Conservation (phyloP, 2,329 filamentous ascomycete genomes). For the Alternaria longipes region DNA sequence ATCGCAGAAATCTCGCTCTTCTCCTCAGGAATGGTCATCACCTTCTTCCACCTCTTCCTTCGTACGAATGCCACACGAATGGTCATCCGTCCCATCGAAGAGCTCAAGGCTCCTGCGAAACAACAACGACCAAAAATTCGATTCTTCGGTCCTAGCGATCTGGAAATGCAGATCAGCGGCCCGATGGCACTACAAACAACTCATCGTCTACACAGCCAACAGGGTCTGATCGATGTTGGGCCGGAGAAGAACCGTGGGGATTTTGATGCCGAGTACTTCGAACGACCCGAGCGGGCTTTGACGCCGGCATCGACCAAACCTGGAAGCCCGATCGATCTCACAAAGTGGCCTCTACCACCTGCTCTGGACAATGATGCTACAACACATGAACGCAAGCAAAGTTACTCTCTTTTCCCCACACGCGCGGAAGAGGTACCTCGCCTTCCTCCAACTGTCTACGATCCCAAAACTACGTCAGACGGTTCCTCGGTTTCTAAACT, state of each 20-base stretch:
- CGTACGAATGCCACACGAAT: constrained; percentile 69
- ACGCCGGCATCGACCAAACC: constrained; percentile 42
- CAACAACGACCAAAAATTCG: constrained; percentile 60
- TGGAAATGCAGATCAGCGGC: constrained; percentile 54
- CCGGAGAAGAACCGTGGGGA: constrained; percentile 50
- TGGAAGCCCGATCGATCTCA: constrained; percentile 41
- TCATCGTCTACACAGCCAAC: constrained; percentile 44
- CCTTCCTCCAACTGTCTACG: constrained; percentile 52
- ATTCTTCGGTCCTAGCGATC: constrained; percentile 56
- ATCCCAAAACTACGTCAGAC: constrained; percentile 34
- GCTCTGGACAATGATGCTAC: constrained; percentile 32
- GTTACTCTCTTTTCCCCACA: constrained; percentile 53
- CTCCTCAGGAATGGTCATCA: constrained; percentile 71
- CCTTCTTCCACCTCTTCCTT: constrained; percentile 72
- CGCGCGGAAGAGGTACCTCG: constrained; percentile 51
- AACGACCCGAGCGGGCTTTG: constrained; percentile 41
- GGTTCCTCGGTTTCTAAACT: constrained; percentile 39
- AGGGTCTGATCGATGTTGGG: constrained; percentile 49
- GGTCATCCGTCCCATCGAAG: constrained; percentile 62
- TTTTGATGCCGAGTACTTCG: constrained; percentile 47
- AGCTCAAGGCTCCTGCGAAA: constrained; percentile 51
- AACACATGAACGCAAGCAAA: constrained; percentile 40
- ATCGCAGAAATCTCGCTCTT: constrained; percentile 73
- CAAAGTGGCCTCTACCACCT: constrained; percentile 50
- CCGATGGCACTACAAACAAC: constrained; percentile 48